Conservation (phyloP, 306 rosid genomes). For the Vicia sativa region DNA sequence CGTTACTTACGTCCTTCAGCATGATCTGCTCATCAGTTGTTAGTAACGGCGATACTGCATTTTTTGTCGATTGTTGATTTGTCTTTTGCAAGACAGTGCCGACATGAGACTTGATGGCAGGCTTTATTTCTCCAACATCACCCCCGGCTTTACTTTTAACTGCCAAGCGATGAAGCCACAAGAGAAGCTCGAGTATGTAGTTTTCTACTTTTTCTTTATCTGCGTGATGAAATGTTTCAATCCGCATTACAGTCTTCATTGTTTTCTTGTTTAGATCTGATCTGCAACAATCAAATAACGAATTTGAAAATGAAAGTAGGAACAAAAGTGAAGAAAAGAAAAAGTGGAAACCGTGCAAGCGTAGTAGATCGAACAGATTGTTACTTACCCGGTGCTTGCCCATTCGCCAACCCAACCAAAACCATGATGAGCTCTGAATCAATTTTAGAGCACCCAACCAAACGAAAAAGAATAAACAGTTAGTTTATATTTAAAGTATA, state of each 20-base stretch:
- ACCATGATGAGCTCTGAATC: conserved; percentile 84
- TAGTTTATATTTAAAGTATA: conserved; percentile 27
- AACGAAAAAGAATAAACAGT: conserved; percentile 35
- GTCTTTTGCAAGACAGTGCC: conserved; percentile 33
- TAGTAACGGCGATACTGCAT: conserved; percentile 26
- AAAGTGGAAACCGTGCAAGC: not conserved
- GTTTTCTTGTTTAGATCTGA: conserved; percentile 64
- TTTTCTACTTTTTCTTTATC: conserved; percentile 71
- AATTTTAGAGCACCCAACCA: conserved; percentile 45
- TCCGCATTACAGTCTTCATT: conserved; percentile 52
- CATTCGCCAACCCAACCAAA: conserved; percentile 98
- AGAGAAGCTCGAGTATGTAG: conserved; percentile 62
- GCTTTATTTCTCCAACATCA: conserved; percentile 35
- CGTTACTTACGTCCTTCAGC: conserved; percentile 56
- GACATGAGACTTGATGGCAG: conserved; percentile 41
- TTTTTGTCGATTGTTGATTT: conserved; percentile 38
- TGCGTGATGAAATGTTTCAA: conserved; percentile 88
- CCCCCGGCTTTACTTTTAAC: conserved; percentile 45
- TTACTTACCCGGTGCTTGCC: conserved; percentile 81
- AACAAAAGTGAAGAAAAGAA: not conserved
- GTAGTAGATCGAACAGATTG: conserved; percentile 7
- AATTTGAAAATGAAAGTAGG: not conserved
- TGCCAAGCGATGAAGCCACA: conserved; percentile 83
- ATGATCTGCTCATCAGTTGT: conserved; percentile 60
- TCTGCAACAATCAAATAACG: conserved; percentile 47